Base-by-base conservation (phyloP, 2,329 filamentous ascomycete genomes). In the Pseudogymnoascus sp. region DNA sequence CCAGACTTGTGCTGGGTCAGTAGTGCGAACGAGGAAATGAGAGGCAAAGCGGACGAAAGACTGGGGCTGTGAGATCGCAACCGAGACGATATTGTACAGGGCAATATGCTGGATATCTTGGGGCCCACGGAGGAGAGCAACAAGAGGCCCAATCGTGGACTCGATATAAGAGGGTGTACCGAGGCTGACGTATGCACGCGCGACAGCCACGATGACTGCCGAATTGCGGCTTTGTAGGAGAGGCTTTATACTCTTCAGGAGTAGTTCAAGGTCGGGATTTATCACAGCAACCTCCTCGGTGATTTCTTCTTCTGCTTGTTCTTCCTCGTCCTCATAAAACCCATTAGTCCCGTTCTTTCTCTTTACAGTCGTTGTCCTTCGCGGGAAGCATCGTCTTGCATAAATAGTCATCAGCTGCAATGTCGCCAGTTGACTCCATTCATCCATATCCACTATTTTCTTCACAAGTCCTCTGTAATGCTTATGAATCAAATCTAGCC, bases 371-470 rank as follows among this genome's bases (percentile, higher is more conserved):
- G 80, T 80, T 7, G 80, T 88, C 72, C 83, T 83, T 63, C 82
- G 81, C 0, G 95, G 93, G 69, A 99, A 99, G 74, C 91, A 97
- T 72, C 85, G 89, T 62, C 95, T 85, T 1, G 90, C 87, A 74
- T 99, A 99, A 21, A 87, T 79, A 1, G 89, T 88, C 85, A 97
- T 88, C 67, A 99, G 79, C 40, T 87, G 84, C 69, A 99, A 73
- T 2, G 90, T 90, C 1, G 91, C 89, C 62, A 97, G 76, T 76
- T 99, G 95, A 44, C 92, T 90, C 95, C 95, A 99, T 77, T 99
- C 95, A 72, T 99, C 95, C 95, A 99, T 99, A 73, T 99, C 95
- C 23, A 97, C 91, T 61, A 97, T 78, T 79, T 97, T 96, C 74
- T 87, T 90, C 66, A 96, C 87, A 66, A 99, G 78, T 37, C 84